phyloP scores from a whole-genome alignment of 148 eudicot species.

The Chenopodium berlandieri region DNA sequence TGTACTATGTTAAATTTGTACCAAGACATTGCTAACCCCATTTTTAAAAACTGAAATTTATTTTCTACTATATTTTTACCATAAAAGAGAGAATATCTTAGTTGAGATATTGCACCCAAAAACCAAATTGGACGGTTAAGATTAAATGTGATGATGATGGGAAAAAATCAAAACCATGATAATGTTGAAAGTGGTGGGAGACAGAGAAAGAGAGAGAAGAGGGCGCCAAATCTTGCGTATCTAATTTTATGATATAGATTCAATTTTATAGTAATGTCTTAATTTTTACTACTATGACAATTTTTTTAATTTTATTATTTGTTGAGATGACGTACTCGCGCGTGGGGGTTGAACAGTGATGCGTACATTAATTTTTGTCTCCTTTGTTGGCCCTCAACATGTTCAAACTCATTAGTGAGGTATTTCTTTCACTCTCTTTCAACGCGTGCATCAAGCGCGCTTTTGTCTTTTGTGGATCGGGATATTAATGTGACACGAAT shows the following conservation, averaged over 20 bases:
- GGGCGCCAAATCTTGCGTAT: background rate
- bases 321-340: background rate
- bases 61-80: too few species aligned
- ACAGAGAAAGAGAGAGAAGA: background rate
- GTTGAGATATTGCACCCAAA: too few species aligned
- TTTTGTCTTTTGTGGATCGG: too few species aligned
- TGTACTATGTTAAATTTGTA: too few species aligned
- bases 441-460: background rate
- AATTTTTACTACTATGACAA: too few species aligned
- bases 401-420: background rate
- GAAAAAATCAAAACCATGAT: background rate
- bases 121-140: background rate
- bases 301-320: background rate
- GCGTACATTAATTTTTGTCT: constrained; percentile 20
- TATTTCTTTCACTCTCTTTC: background rate
- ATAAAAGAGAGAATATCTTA: too few species aligned
- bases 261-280: background rate
- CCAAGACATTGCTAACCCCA: too few species aligned
- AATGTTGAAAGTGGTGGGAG: background rate
- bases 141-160: background rate
- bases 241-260: background rate
- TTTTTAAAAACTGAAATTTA: too few species aligned
- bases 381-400: background rate
- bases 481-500: too few species aligned
- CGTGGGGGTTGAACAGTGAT: constrained; percentile 24